Base-by-base conservation (phyloP, 805 yeast genomes). In the Metschnikowia drakensbergensis region DNA sequence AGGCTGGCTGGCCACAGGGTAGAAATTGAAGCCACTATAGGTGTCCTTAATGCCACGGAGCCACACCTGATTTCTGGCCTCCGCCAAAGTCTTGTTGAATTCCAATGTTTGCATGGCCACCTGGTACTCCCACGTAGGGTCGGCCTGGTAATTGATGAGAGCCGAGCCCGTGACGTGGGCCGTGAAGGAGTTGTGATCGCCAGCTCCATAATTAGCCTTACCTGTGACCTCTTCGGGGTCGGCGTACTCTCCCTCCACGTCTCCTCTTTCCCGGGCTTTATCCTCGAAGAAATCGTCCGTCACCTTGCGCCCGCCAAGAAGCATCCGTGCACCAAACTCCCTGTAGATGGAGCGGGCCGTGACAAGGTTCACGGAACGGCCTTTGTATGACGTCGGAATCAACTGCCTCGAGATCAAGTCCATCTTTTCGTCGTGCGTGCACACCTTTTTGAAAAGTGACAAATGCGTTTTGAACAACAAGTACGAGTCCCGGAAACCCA, bases 401-500 rank as follows among this genome's bases (percentile, higher is more conserved):
- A 88, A 73, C 26, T 86, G 88, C 33, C 95, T 77, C 37, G 83
- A 82, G 41, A 94, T 88, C 59, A 94, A 71, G 59, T 88, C 92
- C 68, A 79, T 79, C 63, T 92, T 92, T 63, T 90, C 95, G 13
- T 80, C 86, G 52, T 86, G 88, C 8, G 80, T 74, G 40, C 91
- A 74, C 8, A 86, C 81, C 52, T 85, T 79, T 61, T 91, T 89
- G 71, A 77, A 84, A 45, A 94, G 72, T 44, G 80, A 74, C 44
- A 82, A 79, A 68, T 92, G 96, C 43, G 90, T 86, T 62, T 91
- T 96, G 69, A 92, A 90, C 51, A 92, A 74, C 46, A 90, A 72
- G 60, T 92, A 90, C 2, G 96, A 88, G 63, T 92, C 97, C 57
- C 97, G 78, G 69, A 90, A 88, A 3, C 97, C 98, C 52, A 92